Percentiles rank a stretch among this genome's conserved stretches.
phyloP scores from a whole-genome alignment of 106 monocot species.

The Xerophyta viscosa region DNA sequence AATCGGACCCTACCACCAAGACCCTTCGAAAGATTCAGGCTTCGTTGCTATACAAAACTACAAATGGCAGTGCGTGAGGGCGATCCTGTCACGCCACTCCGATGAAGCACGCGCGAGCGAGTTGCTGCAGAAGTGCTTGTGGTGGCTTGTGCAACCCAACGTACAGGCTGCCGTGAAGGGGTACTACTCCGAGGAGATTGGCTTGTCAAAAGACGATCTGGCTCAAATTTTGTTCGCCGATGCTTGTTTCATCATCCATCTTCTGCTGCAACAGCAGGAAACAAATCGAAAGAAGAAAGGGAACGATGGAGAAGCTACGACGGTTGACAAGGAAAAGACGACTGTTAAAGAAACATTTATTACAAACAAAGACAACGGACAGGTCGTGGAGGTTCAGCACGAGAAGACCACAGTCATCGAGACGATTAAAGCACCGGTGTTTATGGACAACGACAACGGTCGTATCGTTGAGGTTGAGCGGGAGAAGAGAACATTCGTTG shows the following conservation, averaged over 20 bases:
- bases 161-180: not conserved
- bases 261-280: no score
- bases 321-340: not conserved
- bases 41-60: not conserved
- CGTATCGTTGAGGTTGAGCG: no score
- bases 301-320: not conserved
- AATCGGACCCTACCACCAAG: constrained; percentile 1
- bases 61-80: not conserved
- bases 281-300: no score
- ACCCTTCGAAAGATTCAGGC: not conserved
- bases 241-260: constrained; percentile 17
- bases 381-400: no score
- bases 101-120: not conserved
- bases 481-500: no score
- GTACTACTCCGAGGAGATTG: no score
- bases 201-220: constrained; percentile 1
- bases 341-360: not conserved
- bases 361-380: no score
- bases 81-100: constrained; percentile 1
- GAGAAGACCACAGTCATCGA: no score
- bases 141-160: not conserved
- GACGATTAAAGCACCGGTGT: no score
- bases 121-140: not conserved
- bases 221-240: constrained; percentile 8
- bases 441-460: no score